These are phyloP conservation scores for Myriosclerotinia duriaeana DNA, from an alignment of 2,329 filamentous ascomycete species.

Conservation along the genomic window DNA sequence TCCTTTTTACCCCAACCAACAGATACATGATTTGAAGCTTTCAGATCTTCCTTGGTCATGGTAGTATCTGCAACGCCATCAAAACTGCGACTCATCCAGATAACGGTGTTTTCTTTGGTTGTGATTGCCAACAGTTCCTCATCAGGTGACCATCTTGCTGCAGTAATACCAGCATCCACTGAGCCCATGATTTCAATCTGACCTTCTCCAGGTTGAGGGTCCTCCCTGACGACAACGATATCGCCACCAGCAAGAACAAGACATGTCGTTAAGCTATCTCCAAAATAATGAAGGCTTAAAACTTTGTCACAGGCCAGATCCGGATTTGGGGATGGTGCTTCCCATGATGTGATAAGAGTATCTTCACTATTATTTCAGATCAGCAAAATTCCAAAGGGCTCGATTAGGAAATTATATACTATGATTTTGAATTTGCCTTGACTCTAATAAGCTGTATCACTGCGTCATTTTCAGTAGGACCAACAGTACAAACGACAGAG, in stretches of 20 bases:
- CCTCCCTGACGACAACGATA: conserved; percentile 80
- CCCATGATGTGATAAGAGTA: conserved; percentile 73
- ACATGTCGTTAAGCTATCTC: conserved; percentile 74
- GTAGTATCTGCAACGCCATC: conserved; percentile 76
- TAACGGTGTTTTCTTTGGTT: conserved; percentile 73
- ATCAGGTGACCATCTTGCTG: conserved; percentile 91
- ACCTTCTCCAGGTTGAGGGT: conserved; percentile 63
- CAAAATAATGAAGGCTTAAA: conserved; percentile 79
- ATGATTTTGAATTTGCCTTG: conserved; percentile 45
- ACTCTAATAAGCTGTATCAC: conserved; percentile 70
- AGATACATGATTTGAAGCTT: conserved; percentile 88
- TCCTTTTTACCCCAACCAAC: conserved; percentile 98
- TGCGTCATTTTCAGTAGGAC: conserved; percentile 68
- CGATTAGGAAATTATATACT: conserved; percentile 27
- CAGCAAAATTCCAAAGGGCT: conserved; percentile 34
- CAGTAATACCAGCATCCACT: conserved; percentile 86
- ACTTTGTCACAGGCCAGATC: conserved; percentile 74
- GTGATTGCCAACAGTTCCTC: conserved; percentile 85
- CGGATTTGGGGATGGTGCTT: conserved; percentile 77
- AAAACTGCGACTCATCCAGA: conserved; percentile 92
- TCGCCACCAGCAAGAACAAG: conserved; percentile 87
- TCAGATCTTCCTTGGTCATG: conserved; percentile 74
- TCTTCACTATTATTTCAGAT: conserved; percentile 40
- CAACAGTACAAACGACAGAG: conserved; percentile 78
- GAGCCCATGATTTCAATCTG: conserved; percentile 94